Conservation (phyloP, 2,329 filamentous ascomycete genomes). For the Diplodia scrobiculata region DNA sequence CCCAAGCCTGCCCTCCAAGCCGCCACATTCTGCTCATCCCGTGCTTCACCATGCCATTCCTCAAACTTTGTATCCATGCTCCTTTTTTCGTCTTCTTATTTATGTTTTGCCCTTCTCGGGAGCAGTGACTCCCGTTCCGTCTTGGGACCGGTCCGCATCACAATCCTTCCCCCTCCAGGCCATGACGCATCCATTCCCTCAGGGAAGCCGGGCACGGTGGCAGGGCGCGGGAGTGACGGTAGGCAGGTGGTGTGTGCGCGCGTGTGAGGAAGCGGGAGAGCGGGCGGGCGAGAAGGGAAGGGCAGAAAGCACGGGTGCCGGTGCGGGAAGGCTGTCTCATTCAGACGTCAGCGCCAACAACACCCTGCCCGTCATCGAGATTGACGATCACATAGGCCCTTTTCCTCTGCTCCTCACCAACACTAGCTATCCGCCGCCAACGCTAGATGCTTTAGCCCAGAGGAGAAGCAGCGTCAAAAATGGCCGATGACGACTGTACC, state of each 20-base stretch:
- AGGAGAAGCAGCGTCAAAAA: background rate
- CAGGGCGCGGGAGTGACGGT: background rate
- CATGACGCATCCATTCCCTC: background rate
- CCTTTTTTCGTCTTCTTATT: background rate
- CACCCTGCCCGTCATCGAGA: background rate
- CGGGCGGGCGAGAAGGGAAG: background rate
- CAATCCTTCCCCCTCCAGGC: background rate
- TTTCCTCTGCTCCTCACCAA: too few species aligned
- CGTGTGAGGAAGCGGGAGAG: background rate
- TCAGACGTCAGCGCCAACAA: constrained; percentile 15
- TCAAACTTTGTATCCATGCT: background rate
- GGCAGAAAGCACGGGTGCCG: constrained; percentile 5
- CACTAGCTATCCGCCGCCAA: background rate
- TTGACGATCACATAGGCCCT: background rate
- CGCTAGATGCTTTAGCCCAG: background rate
- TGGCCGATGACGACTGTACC: background rate
- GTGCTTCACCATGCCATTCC: constrained; percentile 18
- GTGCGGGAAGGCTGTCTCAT: constrained; percentile 9
- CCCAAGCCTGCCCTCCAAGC: background rate
- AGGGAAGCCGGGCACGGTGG: background rate
- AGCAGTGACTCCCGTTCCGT: background rate
- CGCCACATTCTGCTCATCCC: constrained; percentile 6
- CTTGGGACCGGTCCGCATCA: constrained; percentile 15
- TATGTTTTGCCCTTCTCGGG: background rate
- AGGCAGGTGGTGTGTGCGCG: background rate